A percentile compares a stretch with the other conserved stretches of the same genome.
Evolutionary conservation across 768 basidiomycete genomes (phyloP).

Genomic region (Calocera viscosa): DNA sequence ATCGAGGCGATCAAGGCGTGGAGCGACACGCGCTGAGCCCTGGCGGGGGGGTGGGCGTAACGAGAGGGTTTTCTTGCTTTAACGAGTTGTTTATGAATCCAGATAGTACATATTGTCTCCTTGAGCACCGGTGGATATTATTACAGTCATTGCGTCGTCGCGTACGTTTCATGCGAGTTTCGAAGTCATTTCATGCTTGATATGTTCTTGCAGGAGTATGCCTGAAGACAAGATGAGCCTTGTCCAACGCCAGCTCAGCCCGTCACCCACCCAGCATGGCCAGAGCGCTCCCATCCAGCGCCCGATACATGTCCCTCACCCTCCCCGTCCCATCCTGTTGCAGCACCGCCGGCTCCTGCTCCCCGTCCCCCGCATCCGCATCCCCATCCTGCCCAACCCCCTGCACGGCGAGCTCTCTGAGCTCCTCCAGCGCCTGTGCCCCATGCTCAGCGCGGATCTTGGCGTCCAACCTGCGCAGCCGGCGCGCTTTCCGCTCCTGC

Average conservation of each 20-base stretch:
- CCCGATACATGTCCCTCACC: background rate
- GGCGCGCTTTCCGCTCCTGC: background rate
- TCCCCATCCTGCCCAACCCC: background rate
- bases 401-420: background rate
- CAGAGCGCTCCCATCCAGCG: background rate
- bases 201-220: background rate
- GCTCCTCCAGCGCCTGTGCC: background rate
- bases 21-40: slow-evolving; percentile 60
- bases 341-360: background rate
- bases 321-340: background rate
- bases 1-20: slow-evolving; percentile 62
- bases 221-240: background rate
- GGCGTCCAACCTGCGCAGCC: background rate
- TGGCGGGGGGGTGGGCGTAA: slow-evolving; percentile 27
- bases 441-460: background rate
- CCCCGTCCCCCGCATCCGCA: background rate
- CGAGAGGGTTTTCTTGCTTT: too few species aligned
- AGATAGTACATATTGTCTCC: too few species aligned
- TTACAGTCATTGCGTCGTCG: too few species aligned
- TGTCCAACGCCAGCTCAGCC: background rate
- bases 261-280: background rate
- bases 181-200: background rate
- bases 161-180: background rate
- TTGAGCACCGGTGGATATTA: too few species aligned
- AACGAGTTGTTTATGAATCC: too few species aligned